phyloP scores from a whole-genome alignment of 202 grass and related monocot species.

The Brachypodium distachyon region DNA sequence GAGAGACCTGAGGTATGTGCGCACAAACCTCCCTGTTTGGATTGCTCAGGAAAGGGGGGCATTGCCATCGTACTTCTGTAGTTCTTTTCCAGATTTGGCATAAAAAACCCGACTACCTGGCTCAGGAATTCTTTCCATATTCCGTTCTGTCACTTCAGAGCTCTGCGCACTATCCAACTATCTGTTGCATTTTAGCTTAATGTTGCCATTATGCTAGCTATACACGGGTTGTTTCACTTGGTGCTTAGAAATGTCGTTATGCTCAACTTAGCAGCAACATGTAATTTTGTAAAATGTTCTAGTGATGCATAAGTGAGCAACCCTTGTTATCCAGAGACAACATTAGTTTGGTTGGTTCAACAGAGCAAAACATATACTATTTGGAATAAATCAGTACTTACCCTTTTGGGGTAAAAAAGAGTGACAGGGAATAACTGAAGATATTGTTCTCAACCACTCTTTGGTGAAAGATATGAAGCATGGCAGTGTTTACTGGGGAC shows the following conservation, averaged over 20 bases:
- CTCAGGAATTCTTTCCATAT: not conserved
- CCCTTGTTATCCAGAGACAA: not conserved
- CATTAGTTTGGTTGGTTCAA: not conserved
- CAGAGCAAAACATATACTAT: not conserved
- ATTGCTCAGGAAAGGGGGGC: not conserved
- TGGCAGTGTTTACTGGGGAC: not conserved
- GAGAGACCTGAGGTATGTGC: not conserved
- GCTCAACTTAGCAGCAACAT: not conserved
- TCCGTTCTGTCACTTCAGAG: not conserved
- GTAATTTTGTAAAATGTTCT: not conserved
- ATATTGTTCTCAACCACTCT: not conserved
- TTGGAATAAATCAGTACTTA: not conserved
- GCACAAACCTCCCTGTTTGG: not conserved
- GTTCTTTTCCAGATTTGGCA: not conserved
- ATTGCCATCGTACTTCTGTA: not conserved
- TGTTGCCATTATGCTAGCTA: too few species aligned
- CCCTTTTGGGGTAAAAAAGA: not conserved
- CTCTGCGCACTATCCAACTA: not conserved
- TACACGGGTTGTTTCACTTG: not conserved
- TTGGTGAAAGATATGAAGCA: not conserved
- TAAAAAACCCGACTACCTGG: not conserved
- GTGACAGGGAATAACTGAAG: not conserved
- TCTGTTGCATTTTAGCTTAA: not conserved
- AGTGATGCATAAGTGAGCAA: not conserved
- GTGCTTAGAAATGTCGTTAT: not conserved